Evolutionary conservation across 2,329 filamentous ascomycete species (phyloP).

Genomic region (Colletotrichum chlorophyti): DNA sequence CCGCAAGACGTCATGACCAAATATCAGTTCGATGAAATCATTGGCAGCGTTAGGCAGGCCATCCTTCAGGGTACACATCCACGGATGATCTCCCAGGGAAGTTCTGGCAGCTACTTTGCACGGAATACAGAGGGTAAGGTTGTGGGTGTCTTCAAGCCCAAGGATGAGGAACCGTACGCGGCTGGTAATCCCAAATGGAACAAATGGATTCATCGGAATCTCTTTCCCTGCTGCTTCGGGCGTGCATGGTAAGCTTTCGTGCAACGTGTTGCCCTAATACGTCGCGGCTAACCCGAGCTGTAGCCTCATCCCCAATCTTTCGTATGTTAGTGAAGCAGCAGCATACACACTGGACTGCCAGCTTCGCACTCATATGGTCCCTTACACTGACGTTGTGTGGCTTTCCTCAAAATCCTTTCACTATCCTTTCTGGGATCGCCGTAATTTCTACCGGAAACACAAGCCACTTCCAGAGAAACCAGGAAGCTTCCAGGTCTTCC

Average conservation of each 20-base stretch:
- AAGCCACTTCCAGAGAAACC: constrained; percentile 88
- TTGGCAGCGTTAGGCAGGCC: constrained; percentile 88
- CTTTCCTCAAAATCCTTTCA: constrained; percentile 97
- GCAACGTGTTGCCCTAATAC: background rate
- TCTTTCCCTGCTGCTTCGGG: constrained; percentile 97
- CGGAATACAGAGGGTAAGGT: constrained; percentile 91
- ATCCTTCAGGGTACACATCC: constrained; percentile 93
- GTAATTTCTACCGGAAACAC: constrained; percentile 85
- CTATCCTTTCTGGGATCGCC: constrained; percentile 96
- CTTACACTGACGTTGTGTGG: constrained; percentile 94
- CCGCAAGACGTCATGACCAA: constrained; percentile 73
- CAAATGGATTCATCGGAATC: constrained; percentile 97
- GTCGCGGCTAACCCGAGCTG: constrained; percentile 24
- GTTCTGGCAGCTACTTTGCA: constrained; percentile 97
- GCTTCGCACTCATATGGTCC: constrained; percentile 88
- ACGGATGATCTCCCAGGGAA: constrained; percentile 95
- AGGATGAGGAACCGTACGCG: constrained; percentile 98
- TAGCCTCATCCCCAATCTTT: constrained; percentile 92
- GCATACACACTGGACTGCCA: constrained; percentile 94
- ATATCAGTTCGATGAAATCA: constrained; percentile 83
- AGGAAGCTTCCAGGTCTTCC: constrained; percentile 96
- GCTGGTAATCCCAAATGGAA: constrained; percentile 99
- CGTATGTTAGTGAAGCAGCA: constrained; percentile 96
- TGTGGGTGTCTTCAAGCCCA: constrained; percentile 97
- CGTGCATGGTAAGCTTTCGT: constrained; percentile 73